Conservation (phyloP, 2,329 filamentous ascomycete genomes). For the Hymenoscyphus fraxineus region DNA sequence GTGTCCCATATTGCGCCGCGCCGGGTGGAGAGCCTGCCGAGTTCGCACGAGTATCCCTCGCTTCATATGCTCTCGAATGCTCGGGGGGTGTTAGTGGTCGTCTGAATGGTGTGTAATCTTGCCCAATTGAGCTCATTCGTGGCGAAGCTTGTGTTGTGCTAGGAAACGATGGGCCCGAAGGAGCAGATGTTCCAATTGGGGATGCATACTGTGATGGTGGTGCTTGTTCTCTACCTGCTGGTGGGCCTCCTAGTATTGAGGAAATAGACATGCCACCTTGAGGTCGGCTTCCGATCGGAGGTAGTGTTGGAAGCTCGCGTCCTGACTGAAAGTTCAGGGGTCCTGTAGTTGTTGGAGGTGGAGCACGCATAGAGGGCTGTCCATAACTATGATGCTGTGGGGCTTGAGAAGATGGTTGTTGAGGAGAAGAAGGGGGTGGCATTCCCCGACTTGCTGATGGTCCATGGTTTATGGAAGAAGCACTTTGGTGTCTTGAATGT, state of each 20-base stretch:
- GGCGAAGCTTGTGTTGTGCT: slow-evolving; percentile 38
- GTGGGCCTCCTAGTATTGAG: slow-evolving; percentile 61
- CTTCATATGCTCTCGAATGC: slow-evolving; percentile 54
- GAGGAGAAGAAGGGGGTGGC: slow-evolving; percentile 49
- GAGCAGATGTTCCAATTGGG: slow-evolving; percentile 35
- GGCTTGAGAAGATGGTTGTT: slow-evolving; percentile 37
- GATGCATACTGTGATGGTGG: slow-evolving; percentile 46
- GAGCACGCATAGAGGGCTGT: slow-evolving; percentile 37
- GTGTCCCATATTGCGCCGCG: slow-evolving; percentile 46
- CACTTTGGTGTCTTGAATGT: slow-evolving; percentile 34
- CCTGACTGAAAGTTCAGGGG: slow-evolving; percentile 42
- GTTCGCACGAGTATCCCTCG: slow-evolving; percentile 37
- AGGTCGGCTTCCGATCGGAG: slow-evolving; percentile 47
- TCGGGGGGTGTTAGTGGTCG: slow-evolving; percentile 77
- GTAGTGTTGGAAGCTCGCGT: slow-evolving; percentile 52
- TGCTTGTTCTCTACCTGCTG: slow-evolving; percentile 43
- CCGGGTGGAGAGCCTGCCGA: slow-evolving; percentile 37
- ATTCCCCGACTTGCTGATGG: slow-evolving; percentile 37
- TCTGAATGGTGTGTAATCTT: slow-evolving; percentile 60
- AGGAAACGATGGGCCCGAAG: slow-evolving; percentile 38
- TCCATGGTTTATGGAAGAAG: slow-evolving; percentile 34
- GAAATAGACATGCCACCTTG: slow-evolving; percentile 62
- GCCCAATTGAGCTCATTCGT: slow-evolving; percentile 38
- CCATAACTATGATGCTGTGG: slow-evolving; percentile 35
- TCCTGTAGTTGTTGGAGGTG: slow-evolving; percentile 40